Conservation (phyloP, 75 land plant species). For the Cryptomeria japonica region DNA sequence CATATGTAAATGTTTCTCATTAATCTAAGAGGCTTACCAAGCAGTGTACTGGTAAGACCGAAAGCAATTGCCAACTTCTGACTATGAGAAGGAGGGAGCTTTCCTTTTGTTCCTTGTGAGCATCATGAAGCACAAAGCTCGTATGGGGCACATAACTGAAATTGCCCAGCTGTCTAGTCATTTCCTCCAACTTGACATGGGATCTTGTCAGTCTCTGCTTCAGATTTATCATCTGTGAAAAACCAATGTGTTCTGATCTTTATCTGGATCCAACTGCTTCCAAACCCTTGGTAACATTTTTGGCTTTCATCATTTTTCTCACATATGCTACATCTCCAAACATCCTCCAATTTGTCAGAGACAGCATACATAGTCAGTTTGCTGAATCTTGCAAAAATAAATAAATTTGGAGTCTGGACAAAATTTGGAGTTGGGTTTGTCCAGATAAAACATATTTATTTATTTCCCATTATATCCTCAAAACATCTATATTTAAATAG, state of each 20-base stretch:
- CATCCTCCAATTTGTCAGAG: not conserved
- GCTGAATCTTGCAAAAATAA: no score
- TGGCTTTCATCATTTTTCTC: not conserved
- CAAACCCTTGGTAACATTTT: not conserved
- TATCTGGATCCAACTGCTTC: not conserved
- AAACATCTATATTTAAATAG: no score
- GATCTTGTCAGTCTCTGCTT: conserved; percentile 10
- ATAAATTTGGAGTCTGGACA: no score
- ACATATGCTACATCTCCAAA: not conserved
- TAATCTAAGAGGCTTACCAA: not conserved
- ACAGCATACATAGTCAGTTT: not conserved
- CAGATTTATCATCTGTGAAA: not conserved
- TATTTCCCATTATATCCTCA: no score
- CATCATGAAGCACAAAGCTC: conserved; percentile 5
- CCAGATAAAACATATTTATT: no score
- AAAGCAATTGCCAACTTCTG: not conserved
- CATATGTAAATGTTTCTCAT: not conserved
- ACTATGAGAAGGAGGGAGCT: not conserved
- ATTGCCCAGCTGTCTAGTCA: not conserved
- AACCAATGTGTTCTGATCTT: not conserved
- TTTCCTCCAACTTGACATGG: conserved; percentile 15
- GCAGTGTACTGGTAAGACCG: not conserved
- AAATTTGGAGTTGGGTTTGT: no score
- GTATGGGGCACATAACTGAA: conserved; percentile 11
- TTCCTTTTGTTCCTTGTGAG: not conserved